Evolutionary conservation across 805 yeast genomes (phyloP).

Genomic region (Candida tammaniensis): DNA sequence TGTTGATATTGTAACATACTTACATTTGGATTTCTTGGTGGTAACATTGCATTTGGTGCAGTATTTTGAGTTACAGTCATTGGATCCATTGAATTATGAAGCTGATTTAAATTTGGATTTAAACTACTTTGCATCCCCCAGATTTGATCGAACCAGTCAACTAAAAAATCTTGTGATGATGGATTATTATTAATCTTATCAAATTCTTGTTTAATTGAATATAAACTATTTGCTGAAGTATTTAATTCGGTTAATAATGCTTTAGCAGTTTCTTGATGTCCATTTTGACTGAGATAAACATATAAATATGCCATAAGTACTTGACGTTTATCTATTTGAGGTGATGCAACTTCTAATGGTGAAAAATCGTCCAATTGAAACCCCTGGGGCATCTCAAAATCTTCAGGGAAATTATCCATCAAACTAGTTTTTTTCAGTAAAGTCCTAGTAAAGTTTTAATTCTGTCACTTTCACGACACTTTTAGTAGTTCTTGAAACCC

Average conservation of each 20-base stretch:
- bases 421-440: no score
- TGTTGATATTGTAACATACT: conserved; percentile 20
- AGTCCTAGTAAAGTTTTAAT: no score
- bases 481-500: no score
- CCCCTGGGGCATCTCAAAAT: neutral
- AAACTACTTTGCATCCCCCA: conserved; percentile 50
- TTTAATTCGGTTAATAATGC: conserved; percentile 29
- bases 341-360: no score
- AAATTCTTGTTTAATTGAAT: conserved; percentile 10
- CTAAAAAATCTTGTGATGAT: conserved; percentile 42
- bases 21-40: conserved; percentile 13
- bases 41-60: conserved; percentile 7
- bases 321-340: conserved; percentile 27
- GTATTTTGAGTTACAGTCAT: neutral
- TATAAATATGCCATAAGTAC: conserved; percentile 52
- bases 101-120: conserved; percentile 27
- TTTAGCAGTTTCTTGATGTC: conserved; percentile 49
- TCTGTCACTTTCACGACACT: no score
- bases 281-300: conserved; percentile 46
- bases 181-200: conserved; percentile 25
- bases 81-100: conserved; percentile 9
- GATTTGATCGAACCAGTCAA: conserved; percentile 57
- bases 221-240: conserved; percentile 9
- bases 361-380: no score
- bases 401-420: neutral